Evolutionary conservation across 192 early-diverging fungal species (phyloP).

Genomic region (Haplosporangium gracile): DNA sequence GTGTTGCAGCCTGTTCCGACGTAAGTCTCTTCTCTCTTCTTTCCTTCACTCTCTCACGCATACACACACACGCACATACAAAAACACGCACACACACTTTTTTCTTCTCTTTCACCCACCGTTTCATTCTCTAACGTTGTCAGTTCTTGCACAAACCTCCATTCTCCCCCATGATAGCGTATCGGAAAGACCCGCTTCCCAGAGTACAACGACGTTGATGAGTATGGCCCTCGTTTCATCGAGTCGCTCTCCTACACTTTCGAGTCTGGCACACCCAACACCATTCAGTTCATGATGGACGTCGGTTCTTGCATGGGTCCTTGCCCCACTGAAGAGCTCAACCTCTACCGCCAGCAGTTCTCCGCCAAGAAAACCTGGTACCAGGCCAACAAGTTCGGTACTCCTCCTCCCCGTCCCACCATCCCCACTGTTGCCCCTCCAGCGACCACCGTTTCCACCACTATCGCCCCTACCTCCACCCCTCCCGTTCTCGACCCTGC

Average conservation of each 20-base stretch:
- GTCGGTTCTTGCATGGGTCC: conserved; percentile 19
- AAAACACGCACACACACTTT: not conserved
- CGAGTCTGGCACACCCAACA: conserved; percentile 20
- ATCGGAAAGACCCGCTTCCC: conserved; percentile 30
- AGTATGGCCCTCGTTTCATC: conserved; percentile 20
- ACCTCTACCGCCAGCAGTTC: not conserved
- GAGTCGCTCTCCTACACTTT: conserved; percentile 29
- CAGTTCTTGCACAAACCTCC: not conserved
- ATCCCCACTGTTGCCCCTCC: not conserved
- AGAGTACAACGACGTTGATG: not conserved
- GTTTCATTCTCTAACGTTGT: not conserved
- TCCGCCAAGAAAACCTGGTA: conserved; percentile 17
- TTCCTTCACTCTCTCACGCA: not conserved
- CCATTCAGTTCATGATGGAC: conserved; percentile 6
- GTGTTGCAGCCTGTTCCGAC: conserved; percentile 23
- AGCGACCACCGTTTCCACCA: conserved; percentile 9
- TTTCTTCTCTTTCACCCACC: not conserved
- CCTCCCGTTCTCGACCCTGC: conserved; percentile 11
- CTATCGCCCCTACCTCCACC: conserved; percentile 10
- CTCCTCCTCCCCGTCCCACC: conserved; percentile 14
- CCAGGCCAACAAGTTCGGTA: conserved; percentile 5
- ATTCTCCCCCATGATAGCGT: not conserved
- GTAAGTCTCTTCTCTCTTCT: conserved; percentile 5
- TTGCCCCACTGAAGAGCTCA: conserved; percentile 4
- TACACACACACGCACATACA: not conserved